Evolutionary conservation across 306 rosid species (phyloP), one percentile per base, ranked within the genome.

Genomic region (Pueraria montana): DNA sequence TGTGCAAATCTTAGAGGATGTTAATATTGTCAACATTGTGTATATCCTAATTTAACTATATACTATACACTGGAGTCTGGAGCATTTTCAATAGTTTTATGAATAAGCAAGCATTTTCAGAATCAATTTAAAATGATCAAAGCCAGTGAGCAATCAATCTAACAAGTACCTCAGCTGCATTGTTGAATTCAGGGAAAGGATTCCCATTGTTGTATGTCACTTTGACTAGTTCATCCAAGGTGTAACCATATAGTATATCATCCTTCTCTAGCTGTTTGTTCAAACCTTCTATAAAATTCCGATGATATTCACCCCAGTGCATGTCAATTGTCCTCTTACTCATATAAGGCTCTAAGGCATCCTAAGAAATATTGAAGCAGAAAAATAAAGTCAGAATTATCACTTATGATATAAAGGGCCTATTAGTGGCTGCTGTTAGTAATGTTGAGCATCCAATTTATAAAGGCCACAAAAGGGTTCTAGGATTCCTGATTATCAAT

Each of bases 301-400:
- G 88, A 87, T 96, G 98, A 83, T 91, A 94, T 58, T 86, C 87
- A 65, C 96, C 98, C 99, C 99, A 96, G 23, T 96, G 99, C 59
- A 84, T 69, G 50, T 91, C 97, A 73, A 96, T 87, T 70, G 98
- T 90, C 86, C 61, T 88, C 87, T 80, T 86, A 55, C 98, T 94
- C 97, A 96, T 91, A 83, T 92, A 89, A 3, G 98, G 99, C 80
- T 96, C 96, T 84, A 94, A 89, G 80, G 96, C 98, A 91, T 92
- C 96, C 98, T 94, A 73, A 59, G 59, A 75, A 64, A 67, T 71
- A 79, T 45, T 58, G 72, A 90, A 85, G 71, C 14, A 64, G 72
- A 20, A 59, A 65, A 83, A 85, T 64, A 68, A 34, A 80, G 56
- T 82, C 6, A 78, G 26, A 63, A 67, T 46, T 13, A 13, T 40